Conservation (phyloP, 495 filamentous ascomycete genomes). For the Xylaria intraflava region DNA sequence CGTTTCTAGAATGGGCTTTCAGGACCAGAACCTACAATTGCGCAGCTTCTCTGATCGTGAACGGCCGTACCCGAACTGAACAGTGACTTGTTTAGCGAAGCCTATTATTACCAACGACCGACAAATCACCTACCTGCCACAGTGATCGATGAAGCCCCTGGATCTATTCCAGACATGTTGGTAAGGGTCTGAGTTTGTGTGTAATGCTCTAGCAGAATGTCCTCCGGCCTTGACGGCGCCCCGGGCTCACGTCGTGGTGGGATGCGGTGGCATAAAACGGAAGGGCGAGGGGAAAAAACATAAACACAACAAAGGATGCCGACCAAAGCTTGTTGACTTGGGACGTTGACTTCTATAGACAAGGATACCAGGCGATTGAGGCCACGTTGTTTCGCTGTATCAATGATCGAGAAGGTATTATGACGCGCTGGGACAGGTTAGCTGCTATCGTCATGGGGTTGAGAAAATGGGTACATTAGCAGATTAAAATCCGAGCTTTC, state of each 20-base stretch:
- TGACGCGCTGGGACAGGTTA: not conserved
- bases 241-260: conserved; percentile 5
- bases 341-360: not conserved
- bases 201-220: not conserved
- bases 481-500: not conserved
- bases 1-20: too few relatives aligned
- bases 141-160: conserved; percentile 36
- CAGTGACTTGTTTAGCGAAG: conserved; percentile 6
- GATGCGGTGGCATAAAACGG: conserved; percentile 20
- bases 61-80: conserved; percentile 83
- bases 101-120: conserved; percentile 32
- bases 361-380: not conserved
- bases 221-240: conserved; percentile 9
- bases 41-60: conserved; percentile 71
- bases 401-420: not conserved
- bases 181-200: not conserved
- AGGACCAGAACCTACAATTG: conserved; percentile 48
- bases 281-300: not conserved
- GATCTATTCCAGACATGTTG: conserved; percentile 29
- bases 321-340: not conserved
- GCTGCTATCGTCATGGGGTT: conserved; percentile 5
- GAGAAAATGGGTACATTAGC: too few relatives aligned
- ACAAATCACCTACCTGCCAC: conserved; percentile 29
- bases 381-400: not conserved
- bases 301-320: not conserved